Conservation (phyloP, 2,329 filamentous ascomycete species). For the Arthroderma sp. region DNA sequence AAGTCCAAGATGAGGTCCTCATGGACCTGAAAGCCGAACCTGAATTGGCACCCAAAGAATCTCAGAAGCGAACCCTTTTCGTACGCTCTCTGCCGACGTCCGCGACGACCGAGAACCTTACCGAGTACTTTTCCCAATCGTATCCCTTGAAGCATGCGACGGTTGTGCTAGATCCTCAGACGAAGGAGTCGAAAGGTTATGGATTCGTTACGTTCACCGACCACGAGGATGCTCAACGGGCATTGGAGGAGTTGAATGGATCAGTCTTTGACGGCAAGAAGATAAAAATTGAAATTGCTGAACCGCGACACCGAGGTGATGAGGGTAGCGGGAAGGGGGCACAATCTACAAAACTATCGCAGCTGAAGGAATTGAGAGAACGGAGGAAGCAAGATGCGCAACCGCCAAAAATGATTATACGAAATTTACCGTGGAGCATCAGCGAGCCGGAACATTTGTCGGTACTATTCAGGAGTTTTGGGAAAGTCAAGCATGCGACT, state of each 20-base stretch:
- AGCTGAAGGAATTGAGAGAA: conserved; percentile 35
- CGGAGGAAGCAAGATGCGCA: conserved; percentile 47
- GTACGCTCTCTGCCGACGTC: conserved; percentile 70
- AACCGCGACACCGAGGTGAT: conserved; percentile 62
- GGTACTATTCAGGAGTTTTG: conserved; percentile 70
- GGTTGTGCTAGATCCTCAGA: conserved; percentile 74
- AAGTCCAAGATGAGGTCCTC: conserved; percentile 14
- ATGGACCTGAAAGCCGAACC: conserved; percentile 13
- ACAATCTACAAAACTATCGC: conserved; percentile 22
- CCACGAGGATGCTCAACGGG: conserved; percentile 72
- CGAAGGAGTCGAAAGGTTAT: conserved; percentile 80
- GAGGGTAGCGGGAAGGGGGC: conserved; percentile 33
- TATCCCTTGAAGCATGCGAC: conserved; percentile 92
- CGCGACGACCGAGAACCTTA: conserved; percentile 68
- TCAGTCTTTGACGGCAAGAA: conserved; percentile 64
- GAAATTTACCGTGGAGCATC: conserved; percentile 92
- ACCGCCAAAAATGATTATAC: conserved; percentile 68
- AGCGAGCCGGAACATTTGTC: conserved; percentile 71
- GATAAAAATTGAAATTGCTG: conserved; percentile 75
- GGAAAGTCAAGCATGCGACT: conserved; percentile 78
- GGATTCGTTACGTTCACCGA: conserved; percentile 97
- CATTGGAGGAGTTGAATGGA: conserved; percentile 69
- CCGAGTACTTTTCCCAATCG: conserved; percentile 82
- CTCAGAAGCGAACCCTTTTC: conserved; percentile 58
- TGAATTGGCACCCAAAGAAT: conserved; percentile 4